phyloP scores from a whole-genome alignment of 768 basidiomycete species.

The Boletales sp. region DNA sequence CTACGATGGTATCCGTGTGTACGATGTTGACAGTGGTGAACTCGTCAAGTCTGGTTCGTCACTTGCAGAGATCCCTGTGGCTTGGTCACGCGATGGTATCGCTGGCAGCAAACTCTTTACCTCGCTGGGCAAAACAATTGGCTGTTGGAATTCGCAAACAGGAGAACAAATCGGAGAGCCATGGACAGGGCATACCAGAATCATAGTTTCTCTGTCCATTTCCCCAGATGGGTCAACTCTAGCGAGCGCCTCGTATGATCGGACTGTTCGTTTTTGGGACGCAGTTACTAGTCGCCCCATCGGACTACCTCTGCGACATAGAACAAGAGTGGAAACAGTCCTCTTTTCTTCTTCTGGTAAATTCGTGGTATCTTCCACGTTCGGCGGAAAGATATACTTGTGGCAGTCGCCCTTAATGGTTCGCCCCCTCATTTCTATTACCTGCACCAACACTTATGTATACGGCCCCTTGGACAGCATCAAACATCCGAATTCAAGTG shows the following conservation, averaged over 20 bases:
- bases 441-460: too few relatives aligned
- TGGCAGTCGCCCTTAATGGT: not conserved
- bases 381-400: not conserved
- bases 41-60: not conserved
- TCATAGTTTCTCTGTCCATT: too few relatives aligned
- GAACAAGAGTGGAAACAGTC: rapidly evolving
- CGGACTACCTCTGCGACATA: not conserved
- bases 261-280: conserved; percentile 1
- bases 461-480: too few relatives aligned
- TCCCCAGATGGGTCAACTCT: not conserved
- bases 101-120: not conserved
- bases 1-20: not conserved
- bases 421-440: too few relatives aligned
- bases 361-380: not conserved
- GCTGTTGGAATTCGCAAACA: not conserved
- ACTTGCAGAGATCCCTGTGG: not conserved
- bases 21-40: not conserved
- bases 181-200: not conserved
- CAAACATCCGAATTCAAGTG: too few relatives aligned
- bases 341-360: conserved; percentile 6
- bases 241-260: not conserved
- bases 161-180: conserved; percentile 1
- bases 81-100: not conserved
- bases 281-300: not conserved
- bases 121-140: not conserved